phyloP scores from a whole-genome alignment of 1,139 yeast genomes.

The Suhomyces ambrosiae region DNA sequence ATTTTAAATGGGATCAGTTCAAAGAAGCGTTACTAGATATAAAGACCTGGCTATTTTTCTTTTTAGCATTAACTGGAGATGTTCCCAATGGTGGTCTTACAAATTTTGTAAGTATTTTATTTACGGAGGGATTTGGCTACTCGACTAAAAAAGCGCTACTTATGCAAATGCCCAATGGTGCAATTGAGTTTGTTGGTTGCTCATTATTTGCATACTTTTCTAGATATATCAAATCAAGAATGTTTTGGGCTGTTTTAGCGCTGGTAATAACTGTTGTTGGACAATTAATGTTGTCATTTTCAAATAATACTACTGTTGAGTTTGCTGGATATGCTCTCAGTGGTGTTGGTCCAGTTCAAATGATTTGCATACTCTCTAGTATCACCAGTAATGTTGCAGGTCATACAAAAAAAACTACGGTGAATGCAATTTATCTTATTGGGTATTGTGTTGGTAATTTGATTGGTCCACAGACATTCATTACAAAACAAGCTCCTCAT shows the following conservation, averaged over 20 bases:
- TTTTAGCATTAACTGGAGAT: slow-evolving; percentile 41
- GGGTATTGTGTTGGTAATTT: slow-evolving; percentile 71
- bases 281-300: slow-evolving; percentile 53
- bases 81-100: slow-evolving; percentile 58
- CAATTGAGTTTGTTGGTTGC: slow-evolving; percentile 46
- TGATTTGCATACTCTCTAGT: slow-evolving; percentile 50
- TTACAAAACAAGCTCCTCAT: slow-evolving; percentile 52
- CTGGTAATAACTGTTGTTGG: slow-evolving; percentile 40
- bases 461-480: slow-evolving; percentile 71
- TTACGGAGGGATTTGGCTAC: slow-evolving; percentile 49
- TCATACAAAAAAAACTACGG: slow-evolving; percentile 64
- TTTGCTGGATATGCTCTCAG: slow-evolving; percentile 16
- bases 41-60: slow-evolving; percentile 46
- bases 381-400: slow-evolving; percentile 70
- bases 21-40: slow-evolving; percentile 52
- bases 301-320: slow-evolving; percentile 18
- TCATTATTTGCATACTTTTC: slow-evolving; percentile 23
- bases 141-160: slow-evolving; percentile 37
- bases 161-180: slow-evolving; percentile 41
- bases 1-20: slow-evolving; percentile 56
- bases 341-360: slow-evolving; percentile 38
- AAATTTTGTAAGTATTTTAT: slow-evolving; percentile 50
- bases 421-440: slow-evolving; percentile 59
- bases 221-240: slow-evolving; percentile 22
- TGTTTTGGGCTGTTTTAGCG: slow-evolving; percentile 47